Base-by-base conservation (phyloP, 225 moss, liverwort and hornwort genomes). In the Asterella californica region DNA sequence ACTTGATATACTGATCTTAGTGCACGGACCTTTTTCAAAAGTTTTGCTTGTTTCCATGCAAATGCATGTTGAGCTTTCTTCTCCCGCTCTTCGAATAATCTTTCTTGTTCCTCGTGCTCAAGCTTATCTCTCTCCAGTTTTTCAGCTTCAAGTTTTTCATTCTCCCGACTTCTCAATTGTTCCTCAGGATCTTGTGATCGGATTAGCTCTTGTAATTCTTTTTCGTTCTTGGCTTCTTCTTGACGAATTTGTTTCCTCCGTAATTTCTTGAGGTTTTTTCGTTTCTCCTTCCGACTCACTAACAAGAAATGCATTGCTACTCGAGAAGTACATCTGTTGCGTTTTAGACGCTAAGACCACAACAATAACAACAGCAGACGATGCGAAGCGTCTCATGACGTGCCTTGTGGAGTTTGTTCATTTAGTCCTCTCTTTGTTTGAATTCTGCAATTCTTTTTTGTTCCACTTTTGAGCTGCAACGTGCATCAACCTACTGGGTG, bases 31-130 rank as follows among this genome's bases (percentile, higher is more conserved):
- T 76, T 27, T 67, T 79, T 84, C 54, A 37, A 62, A 5, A 49
- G 48, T 33, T 89, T 82, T 66, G 73, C 86, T 79, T 82, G 82
- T 30, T 80, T 90, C 75, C 79, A 87, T 78, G 88, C 70, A 88
- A 91, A 90, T 48, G 89, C 88, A 52, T 75, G 74, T 53, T 80
- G 90, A 42, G 91, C 88, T 82, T 90, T 88, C 85, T 85, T 87
- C 81, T 99, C 99, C 15, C 99, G 89, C 83, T 93, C 83, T 76
- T 88, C 37, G 90, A 93, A 99, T 75, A 90, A 55, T 3, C 87
- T 88, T 83, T 92, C 92, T 83, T 95, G 92, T 73, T 89, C 88
- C 24, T 91, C 93, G 81, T 92, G 92, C 77, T 90, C 89, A 25
- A 84, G 83, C 73, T 76, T 84, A 75, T 92, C 95, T 71, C n/a